Evolutionary conservation across 257 asterid species (phyloP).

Genomic region (Gentiana macrophylla): DNA sequence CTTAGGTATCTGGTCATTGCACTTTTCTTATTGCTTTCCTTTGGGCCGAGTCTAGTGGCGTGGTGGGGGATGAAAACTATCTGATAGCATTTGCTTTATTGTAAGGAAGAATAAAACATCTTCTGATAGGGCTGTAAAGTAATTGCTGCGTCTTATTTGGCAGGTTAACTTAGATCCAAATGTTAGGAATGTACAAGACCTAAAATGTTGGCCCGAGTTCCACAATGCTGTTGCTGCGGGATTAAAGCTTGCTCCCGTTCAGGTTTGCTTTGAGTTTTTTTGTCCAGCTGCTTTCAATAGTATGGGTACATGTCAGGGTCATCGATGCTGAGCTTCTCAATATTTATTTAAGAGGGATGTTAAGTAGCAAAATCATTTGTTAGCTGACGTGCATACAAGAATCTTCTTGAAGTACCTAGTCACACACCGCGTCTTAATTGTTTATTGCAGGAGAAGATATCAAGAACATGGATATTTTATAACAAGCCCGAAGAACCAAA

Average conservation of each 20-base stretch:
- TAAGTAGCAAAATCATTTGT: not conserved
- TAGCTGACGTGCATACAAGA: not conserved
- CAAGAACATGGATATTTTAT: constrained; percentile 90
- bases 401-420: not conserved
- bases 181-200: constrained; percentile 76
- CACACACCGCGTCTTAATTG: constrained; percentile 7
- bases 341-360: not conserved
- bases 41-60: too few relatives aligned
- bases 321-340: constrained; percentile 2
- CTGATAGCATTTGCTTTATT: too few relatives aligned
- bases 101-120: too few relatives aligned
- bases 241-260: constrained; percentile 80
- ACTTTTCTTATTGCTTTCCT: too few relatives aligned
- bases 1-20: too few relatives aligned
- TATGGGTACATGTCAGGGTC: constrained; percentile 3
- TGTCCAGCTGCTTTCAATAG: constrained; percentile 2
- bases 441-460: constrained; percentile 73
- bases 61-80: too few relatives aligned
- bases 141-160: constrained; percentile 5
- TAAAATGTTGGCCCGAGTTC: constrained; percentile 95
- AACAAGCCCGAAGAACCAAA: constrained; percentile 95
- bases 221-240: constrained; percentile 99
- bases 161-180: constrained; percentile 92
- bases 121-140: too few relatives aligned
- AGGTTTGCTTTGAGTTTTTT: constrained; percentile 37